Base-by-base conservation (phyloP, 2,329 filamentous ascomycete genomes). In the Graphiopsis chlorocephala region DNA sequence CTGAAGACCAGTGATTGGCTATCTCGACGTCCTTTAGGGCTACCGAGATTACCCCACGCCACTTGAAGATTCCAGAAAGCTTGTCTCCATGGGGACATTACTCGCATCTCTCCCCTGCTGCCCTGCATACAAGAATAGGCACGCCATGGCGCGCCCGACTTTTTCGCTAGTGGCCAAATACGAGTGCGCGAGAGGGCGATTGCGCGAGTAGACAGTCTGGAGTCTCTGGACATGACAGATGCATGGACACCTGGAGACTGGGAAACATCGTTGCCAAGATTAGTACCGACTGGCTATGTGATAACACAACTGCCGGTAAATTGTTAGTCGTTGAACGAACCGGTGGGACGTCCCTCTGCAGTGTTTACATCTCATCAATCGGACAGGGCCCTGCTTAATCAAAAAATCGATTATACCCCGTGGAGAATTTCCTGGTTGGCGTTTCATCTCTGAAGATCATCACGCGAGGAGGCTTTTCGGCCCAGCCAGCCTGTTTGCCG, bases 21-120 rank as follows among this genome's bases (percentile, higher is more conserved):
- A 1, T 5, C 38, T 1, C 8, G 33, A 42, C 23, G 35, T 15
- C 8, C n/a, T n/a, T 28, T 28, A 23, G 55, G 14, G 31, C 55
- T 45, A 25, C 55, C 55, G 55, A 58, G 33, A 58, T 58, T 58
- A 15, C 23, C 17, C 55, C 55, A 58, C 55, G 55, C 55, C 55
- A 28, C 55, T 15, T 58, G 35, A 45, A 58, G 55, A 58, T 28
- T 35, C 2, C 26, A 25, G 17, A 28, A 42, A 42, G 31, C 55
- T 45, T 42, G 25, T 33, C 47, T 50, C 47, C 25, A 55, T 12
- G 38, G 38, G 38, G 38, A 23, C 26, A 20, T n/a, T 31, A 28
- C 47, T 50, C 23, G 47, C 47, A 28, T 50, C n/a, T 20, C 38
- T 28, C 47, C 23, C 47, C 47, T 50, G 47, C 38, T 28, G 23